These are phyloP conservation scores for Pythium brachiatum DNA, from an alignment of 352 stramenopile genomes.

Conservation along the genomic window DNA sequence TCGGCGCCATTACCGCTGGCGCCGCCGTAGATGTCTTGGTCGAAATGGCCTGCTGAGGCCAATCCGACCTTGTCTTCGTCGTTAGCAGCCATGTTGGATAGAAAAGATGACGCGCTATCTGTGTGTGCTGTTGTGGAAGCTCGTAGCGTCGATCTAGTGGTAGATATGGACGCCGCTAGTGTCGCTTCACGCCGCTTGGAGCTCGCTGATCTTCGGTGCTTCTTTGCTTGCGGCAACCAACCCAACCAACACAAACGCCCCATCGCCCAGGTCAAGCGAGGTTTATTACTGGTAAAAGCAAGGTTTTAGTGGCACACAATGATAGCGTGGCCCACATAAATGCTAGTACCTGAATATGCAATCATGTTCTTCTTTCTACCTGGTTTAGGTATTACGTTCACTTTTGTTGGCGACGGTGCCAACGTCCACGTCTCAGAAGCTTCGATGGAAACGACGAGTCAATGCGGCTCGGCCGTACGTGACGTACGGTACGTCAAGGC, in stretches of 20 bases:
- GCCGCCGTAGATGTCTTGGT: slow-evolving; percentile 74
- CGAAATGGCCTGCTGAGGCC: slow-evolving; percentile 63
- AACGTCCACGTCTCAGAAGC: background rate
- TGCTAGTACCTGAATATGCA: no score
- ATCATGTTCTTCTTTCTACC: background rate
- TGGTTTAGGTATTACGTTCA: background rate
- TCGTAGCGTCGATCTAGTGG: background rate
- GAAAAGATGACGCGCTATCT: slow-evolving; percentile 8
- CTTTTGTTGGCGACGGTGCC: background rate
- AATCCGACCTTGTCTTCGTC: slow-evolving; percentile 49
- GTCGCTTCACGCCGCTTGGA: background rate
- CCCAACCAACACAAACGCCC: slow-evolving; percentile 15
- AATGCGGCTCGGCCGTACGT: no score
- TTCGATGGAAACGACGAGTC: no score
- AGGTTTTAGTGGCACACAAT: slow-evolving; percentile 6
- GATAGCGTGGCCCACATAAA: background rate
- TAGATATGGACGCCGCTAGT: background rate
- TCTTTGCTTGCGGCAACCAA: slow-evolving; percentile 21
- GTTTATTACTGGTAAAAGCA: slow-evolving; percentile 5
- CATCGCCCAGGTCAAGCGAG: slow-evolving; percentile 2
- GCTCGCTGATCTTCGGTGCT: slow-evolving; percentile 3
- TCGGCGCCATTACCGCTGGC: slow-evolving; percentile 23
- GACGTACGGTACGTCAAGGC: no score
- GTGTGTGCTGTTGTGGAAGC: background rate
- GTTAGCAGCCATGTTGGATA: slow-evolving; percentile 16